Evolutionary conservation across 345 rosid genomes (phyloP), one percentile per base, ranked within the genome.

Genomic region (Euphorbia lathyris): DNA sequence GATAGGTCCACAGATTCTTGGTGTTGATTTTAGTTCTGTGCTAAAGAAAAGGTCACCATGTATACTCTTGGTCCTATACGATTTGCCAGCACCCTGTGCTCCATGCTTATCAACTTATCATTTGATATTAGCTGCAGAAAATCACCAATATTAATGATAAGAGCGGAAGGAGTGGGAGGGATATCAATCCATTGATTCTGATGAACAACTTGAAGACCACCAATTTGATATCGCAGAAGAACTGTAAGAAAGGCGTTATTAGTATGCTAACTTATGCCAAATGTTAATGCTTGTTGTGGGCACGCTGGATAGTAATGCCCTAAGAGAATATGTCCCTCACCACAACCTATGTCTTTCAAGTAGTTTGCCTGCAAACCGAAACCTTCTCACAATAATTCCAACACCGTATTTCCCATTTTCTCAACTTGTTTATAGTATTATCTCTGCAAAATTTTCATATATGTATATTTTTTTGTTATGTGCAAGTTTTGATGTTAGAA

Each of bases 81-180:
- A 25, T 40, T 74, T 58, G 70, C 62, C 70, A 56, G 12, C 13
- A 72, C 76, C 23, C 77, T 62, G 9, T 74, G 77, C 10, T 74
- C 63, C 32, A 55, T 47, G 23, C 74, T 75, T 43, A 38, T 30
- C 16, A 75, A 75, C 23, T 47, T 69, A 64, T 76, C 79, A 9
- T 76, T 71, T 22, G 75, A 65, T 14, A 70, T 71, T 10, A 76
- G 68, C 79, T 76, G 79, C 26, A 76, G 12, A 20, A 76, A 38
- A 65, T 76, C 79, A 27, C 75, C 79, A 26, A 66, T 27, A 30
- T 76, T 76, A 25, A 76, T 19, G 17, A 66, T 64, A 1, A 76
- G 50, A 53, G 71, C 67, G 5, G 68, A 68, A 0, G 79, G 72
- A 1, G 32, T 27, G 0, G 72, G 45, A 30, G 79, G 63, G 2